phyloP scores from a whole-genome alignment of 2,329 filamentous ascomycete genomes.

The Pseudopithomyces maydicus region DNA sequence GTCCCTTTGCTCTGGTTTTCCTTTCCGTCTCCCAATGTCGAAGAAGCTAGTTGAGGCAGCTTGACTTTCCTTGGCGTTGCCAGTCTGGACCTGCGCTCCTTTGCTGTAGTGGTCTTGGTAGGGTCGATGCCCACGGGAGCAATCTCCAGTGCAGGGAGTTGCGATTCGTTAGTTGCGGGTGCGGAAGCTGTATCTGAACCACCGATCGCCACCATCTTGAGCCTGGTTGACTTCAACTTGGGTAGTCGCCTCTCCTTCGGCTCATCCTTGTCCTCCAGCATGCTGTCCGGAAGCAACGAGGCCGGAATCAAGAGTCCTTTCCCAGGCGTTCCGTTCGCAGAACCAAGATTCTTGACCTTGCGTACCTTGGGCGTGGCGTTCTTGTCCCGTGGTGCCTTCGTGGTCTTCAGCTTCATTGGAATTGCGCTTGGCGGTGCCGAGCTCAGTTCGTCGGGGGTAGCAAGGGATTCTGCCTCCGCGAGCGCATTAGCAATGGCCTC shows the following conservation, averaged over 20 bases:
- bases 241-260: slow-evolving; percentile 17
- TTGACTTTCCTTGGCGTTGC: slow-evolving; percentile 42
- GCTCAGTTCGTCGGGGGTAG: slow-evolving; percentile 40
- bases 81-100: slow-evolving; percentile 39
- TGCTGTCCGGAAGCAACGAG: slow-evolving; percentile 34
- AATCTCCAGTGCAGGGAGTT: slow-evolving; percentile 26
- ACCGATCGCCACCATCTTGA: slow-evolving; percentile 28
- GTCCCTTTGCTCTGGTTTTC: slow-evolving; percentile 29
- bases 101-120: slow-evolving; percentile 7
- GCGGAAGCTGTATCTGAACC: slow-evolving; percentile 12
- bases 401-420: slow-evolving; percentile 26
- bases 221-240: slow-evolving; percentile 24
- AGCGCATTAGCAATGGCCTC: slow-evolving; percentile 30
- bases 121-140: slow-evolving; percentile 28
- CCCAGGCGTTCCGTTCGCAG: slow-evolving; percentile 44
- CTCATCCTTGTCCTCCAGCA: slow-evolving; percentile 31
- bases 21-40: slow-evolving; percentile 24
- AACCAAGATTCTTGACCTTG: slow-evolving; percentile 38
- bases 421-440: slow-evolving; percentile 24
- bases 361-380: slow-evolving; percentile 39
- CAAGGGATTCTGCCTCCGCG: slow-evolving; percentile 36
- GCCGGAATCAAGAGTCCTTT: slow-evolving; percentile 40
- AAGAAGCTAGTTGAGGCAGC: slow-evolving; percentile 26
- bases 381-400: slow-evolving; percentile 21
- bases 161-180: slow-evolving; percentile 12